Base-by-base conservation (phyloP, 2,329 filamentous ascomycete species). In the Fusarium sp. region DNA sequence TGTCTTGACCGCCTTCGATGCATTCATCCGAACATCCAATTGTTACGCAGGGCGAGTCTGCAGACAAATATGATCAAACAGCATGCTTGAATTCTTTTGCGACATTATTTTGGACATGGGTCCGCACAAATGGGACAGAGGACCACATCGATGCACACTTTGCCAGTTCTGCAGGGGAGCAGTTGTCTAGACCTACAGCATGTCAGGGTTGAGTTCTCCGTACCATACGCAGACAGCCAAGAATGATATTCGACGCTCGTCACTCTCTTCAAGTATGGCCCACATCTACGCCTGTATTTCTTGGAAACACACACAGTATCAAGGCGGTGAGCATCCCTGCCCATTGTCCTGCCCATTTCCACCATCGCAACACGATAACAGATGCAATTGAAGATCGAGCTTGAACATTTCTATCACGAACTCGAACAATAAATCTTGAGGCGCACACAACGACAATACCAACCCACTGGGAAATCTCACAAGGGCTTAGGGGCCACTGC, bases 21-120 rank as follows among this genome's bases (percentile, higher is more conserved):
- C 61, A 71, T 57, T 65, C 60, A 57, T 63, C 71, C 68, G 66
- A 73, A 66, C 60, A 53, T 69, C 68, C 64, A 70, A 68, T 66
- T 67, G 61, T 57, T 69, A 58, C 66, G 50, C 64, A 64, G 55
- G 58, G 69, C 43, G 56, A 72, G 66, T 53, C 54, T 62, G 56
- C 52, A 69, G 65, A 71, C 61, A 62, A 62, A 64, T 44, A 56
- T 64, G 66, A 70, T 70, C 63, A 63, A 66, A 49, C 66, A 69
- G 53, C 62, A 64, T 69, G 66, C 37, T 52, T 62, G 70, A 39
- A 63, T 69, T 69, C 69, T 58, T 62, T 66, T 74, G 70, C 62
- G 69, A 72, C 65, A 72, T 74, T 66, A 59, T 67, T 64, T 63
- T 71, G 54, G 37, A 48, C 60, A 72, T 69, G 63, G 68, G 70